Percentiles rank a stretch among this genome's conserved stretches.
Conservation (phyloP, 23 red algal genomes). For the Chondrus crispus region DNA sequence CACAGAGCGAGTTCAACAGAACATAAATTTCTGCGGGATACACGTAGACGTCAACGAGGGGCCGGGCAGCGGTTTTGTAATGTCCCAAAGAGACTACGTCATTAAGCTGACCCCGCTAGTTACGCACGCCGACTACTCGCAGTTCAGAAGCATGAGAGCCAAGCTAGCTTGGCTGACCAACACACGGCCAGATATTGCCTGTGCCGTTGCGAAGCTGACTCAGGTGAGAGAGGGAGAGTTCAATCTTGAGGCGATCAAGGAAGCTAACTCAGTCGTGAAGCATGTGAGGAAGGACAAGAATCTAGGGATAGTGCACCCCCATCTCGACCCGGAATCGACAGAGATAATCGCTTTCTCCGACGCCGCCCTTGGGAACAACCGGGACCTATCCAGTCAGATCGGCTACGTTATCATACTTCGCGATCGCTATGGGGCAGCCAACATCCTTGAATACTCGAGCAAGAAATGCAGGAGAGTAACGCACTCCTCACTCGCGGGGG, state of each 20-base stretch:
- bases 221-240: neutral
- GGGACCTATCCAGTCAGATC: neutral
- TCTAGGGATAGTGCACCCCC: neutral
- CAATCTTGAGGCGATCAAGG: neutral
- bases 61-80: too few relatives aligned
- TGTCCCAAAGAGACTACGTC: too few relatives aligned
- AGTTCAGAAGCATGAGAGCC: too few relatives aligned
- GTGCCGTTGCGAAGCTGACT: neutral
- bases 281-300: neutral
- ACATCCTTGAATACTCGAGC: neutral
- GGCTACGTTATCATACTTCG: neutral
- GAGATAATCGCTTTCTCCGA: neutral
- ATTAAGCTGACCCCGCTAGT: too few relatives aligned
- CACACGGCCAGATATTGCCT: neutral
- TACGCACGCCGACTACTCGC: too few relatives aligned
- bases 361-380: neutral
- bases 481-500: neutral
- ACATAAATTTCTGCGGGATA: too few relatives aligned
- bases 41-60: too few relatives aligned
- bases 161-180: too few relatives aligned
- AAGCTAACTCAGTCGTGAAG: neutral
- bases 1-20: too few relatives aligned
- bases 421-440: neutral
- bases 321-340: neutral
- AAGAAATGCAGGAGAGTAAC: neutral